Percentiles rank a stretch among this genome's conserved stretches.
Evolutionary conservation across 73 alveolate genomes (phyloP).

Genomic region (Tetrahymena malaccensis): DNA sequence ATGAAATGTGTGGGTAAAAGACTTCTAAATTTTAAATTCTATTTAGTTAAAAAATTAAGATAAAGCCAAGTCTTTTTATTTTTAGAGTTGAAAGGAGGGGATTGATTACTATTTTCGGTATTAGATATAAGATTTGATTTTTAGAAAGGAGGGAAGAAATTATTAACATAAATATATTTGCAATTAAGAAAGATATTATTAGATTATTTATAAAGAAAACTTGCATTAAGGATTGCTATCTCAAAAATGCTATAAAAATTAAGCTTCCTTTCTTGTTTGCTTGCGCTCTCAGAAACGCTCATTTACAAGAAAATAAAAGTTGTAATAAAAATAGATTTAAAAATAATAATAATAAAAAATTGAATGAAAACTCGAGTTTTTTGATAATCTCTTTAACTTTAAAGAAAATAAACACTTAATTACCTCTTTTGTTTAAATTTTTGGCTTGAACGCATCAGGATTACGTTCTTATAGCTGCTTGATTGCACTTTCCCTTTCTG

Average conservation of each 20-base stretch:
- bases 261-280: no score
- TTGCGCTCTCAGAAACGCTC: no score
- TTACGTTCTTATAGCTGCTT: slow-evolving; percentile 72
- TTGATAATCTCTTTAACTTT: no score
- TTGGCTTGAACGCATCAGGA: slow-evolving; percentile 85
- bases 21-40: neutral
- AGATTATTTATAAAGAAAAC: no score
- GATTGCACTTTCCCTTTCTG: slow-evolving; percentile 59
- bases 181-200: neutral
- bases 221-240: no score
- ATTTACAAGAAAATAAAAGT: no score
- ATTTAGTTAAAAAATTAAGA: no score
- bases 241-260: no score
- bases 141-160: neutral
- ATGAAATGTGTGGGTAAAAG: neutral
- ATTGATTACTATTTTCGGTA: no score
- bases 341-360: neutral
- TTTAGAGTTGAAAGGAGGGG: neutral
- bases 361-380: neutral
- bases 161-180: neutral
- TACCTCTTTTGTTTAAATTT: slow-evolving; percentile 36
- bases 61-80: no score
- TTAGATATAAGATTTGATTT: neutral
- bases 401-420: neutral
- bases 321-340: neutral